Conservation (phyloP, 1,284 basidiomycete genomes). For the Boletus semigastroideus region DNA sequence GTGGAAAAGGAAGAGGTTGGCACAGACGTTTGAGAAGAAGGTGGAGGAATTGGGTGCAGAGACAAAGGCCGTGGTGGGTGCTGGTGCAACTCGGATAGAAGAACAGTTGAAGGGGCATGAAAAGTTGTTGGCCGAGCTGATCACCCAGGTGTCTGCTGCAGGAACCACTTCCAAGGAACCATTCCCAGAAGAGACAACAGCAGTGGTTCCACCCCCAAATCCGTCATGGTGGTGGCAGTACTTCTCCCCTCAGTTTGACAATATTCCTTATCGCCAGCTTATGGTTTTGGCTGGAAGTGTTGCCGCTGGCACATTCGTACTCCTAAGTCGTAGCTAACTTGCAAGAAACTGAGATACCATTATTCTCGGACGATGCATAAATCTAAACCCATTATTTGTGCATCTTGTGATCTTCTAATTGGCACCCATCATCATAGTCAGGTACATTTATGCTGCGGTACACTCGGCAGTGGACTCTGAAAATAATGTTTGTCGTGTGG, state of each 20-base stretch:
- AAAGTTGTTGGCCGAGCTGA: constrained; percentile 32
- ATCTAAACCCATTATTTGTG: not conserved
- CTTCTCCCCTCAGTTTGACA: constrained; percentile 9
- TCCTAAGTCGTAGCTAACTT: constrained; percentile 24
- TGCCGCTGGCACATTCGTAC: constrained; percentile 25
- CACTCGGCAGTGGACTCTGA: constrained; percentile 32
- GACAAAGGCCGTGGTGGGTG: constrained; percentile 47
- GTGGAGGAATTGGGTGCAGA: constrained; percentile 72
- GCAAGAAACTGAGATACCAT: constrained; percentile 16
- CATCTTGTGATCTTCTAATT: not conserved
- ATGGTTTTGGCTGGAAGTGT: constrained; percentile 31
- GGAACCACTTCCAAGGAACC: constrained; percentile 6
- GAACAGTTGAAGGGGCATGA: constrained; percentile 55
- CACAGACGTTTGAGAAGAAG: constrained; percentile 84
- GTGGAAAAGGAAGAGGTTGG: constrained; percentile 84
- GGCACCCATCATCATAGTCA: not conserved
- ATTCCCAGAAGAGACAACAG: constrained; percentile 1
- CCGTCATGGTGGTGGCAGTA: constrained; percentile 18
- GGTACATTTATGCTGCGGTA: constrained; percentile 26
- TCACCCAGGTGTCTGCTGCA: constrained; percentile 20
- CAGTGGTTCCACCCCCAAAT: not conserved
- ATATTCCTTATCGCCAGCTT: constrained; percentile 22
- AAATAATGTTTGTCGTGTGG: not conserved
- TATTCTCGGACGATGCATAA: not conserved
- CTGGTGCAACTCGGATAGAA: constrained; percentile 49